Conservation (phyloP, 352 stramenopile species). For the Phytopythium sindhum region DNA sequence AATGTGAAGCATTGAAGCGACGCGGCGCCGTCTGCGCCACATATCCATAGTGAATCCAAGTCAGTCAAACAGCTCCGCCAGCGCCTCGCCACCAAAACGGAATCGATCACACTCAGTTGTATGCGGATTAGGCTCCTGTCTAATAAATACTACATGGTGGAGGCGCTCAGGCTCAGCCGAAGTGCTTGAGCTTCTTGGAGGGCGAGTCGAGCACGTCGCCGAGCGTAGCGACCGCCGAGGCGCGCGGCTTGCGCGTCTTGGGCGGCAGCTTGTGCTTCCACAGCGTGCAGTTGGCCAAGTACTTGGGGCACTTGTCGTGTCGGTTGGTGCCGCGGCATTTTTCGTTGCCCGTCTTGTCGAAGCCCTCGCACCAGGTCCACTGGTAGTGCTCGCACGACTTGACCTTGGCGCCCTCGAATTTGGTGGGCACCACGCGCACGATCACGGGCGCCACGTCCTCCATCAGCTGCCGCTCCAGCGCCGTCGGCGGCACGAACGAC, state of each 20-base stretch:
- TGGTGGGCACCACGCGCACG: constrained; percentile 65
- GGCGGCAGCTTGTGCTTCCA: constrained; percentile 85
- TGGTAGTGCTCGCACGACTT: constrained; percentile 85
- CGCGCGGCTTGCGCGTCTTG: constrained; percentile 80
- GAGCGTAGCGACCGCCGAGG: constrained; percentile 13
- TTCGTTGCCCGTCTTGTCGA: constrained; percentile 79
- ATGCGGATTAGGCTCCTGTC: background rate
- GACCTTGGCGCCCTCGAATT: constrained; percentile 76
- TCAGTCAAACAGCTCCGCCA: background rate
- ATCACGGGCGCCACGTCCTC: constrained; percentile 76
- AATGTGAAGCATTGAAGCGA: constrained; percentile 4
- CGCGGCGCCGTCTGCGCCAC: background rate
- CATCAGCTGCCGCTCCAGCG: constrained; percentile 66
- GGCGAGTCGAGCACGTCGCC: constrained; percentile 76
- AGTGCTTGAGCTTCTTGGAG: constrained; percentile 82
- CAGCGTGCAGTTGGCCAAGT: constrained; percentile 81
- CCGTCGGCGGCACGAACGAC: constrained; percentile 33
- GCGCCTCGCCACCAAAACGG: too few relatives aligned
- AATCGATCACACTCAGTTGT: background rate
- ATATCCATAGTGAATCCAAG: background rate
- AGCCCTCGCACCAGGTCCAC: constrained; percentile 86
- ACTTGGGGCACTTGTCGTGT: constrained; percentile 86
- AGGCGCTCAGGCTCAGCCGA: constrained; percentile 28
- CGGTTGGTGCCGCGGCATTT: constrained; percentile 83
- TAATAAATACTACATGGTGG: constrained; percentile 4